These are phyloP conservation scores for Solanum commersonii DNA, from an alignment of 257 asterid species.

Conservation along the genomic window DNA sequence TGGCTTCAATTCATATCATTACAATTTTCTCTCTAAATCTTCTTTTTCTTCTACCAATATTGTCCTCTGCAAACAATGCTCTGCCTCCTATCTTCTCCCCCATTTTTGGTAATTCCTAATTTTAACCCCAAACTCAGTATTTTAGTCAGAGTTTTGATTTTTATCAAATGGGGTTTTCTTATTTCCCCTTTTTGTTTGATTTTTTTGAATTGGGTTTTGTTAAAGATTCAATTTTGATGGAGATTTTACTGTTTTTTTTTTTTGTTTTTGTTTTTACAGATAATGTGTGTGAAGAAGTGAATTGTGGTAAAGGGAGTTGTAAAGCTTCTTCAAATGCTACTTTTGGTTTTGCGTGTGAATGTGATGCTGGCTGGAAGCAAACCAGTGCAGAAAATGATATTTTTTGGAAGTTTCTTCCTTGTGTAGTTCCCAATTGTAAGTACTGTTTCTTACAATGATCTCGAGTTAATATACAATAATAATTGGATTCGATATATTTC, in stretches of 20 bases:
- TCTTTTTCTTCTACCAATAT: conserved; percentile 6
- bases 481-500: neutral
- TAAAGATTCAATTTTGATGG: neutral
- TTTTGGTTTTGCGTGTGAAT: conserved; percentile 47
- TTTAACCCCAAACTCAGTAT: neutral
- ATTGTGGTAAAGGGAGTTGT: conserved; percentile 64
- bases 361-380: conserved; percentile 69
- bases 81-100: conserved; percentile 30
- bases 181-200: neutral
- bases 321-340: conserved; percentile 22
- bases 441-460: neutral
- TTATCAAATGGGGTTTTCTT: neutral
- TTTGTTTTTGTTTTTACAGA: conserved; percentile 5
- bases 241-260: neutral
- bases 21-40: conserved; percentile 20
- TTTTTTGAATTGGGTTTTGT: neutral
- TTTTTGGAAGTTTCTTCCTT: conserved; percentile 41
- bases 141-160: neutral
- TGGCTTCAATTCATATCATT: conserved; percentile 25
- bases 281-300: conserved; percentile 22
- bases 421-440: conserved; percentile 71
- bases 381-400: conserved; percentile 23
- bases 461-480: neutral
- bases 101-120: conserved; percentile 18
- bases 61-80: conserved; percentile 18